These are phyloP conservation scores for Diaporthe sp. DNA, from an alignment of 2,329 filamentous ascomycete species.

Conservation along the genomic window DNA sequence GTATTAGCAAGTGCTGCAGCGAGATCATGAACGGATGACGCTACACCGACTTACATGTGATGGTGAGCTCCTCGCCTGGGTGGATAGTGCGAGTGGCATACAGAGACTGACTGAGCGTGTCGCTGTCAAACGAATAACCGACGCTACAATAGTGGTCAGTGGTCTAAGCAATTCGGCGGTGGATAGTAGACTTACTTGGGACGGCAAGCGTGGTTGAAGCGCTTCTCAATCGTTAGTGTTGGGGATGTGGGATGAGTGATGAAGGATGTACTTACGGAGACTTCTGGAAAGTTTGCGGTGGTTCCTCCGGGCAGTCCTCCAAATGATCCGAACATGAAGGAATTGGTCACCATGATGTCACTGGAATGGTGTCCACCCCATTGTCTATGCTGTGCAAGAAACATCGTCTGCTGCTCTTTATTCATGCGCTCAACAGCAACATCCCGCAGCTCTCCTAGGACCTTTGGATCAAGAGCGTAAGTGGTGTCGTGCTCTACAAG, in stretches of 20 bases:
- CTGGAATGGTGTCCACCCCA: conserved; percentile 19
- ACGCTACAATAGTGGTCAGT: conserved; percentile 4
- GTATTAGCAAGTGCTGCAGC: neutral
- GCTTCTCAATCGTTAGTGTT: conserved; percentile 5
- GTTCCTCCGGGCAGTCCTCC: conserved; percentile 1
- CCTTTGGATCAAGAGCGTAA: neutral
- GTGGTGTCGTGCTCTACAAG: conserved; percentile 1
- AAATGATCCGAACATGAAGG: conserved; percentile 23
- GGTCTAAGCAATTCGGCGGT: neutral
- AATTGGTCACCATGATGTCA: conserved; percentile 17
- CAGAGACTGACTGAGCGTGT: conserved; percentile 19
- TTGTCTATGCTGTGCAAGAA: conserved; percentile 15
- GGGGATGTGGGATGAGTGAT: neutral
- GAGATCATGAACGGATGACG: neutral
- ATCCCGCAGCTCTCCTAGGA: conserved; percentile 9
- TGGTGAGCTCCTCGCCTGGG: conserved; percentile 15
- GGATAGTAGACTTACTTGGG: conserved; percentile 11
- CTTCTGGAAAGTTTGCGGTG: conserved; percentile 11
- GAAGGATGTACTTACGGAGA: conserved; percentile 8
- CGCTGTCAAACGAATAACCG: conserved; percentile 4
- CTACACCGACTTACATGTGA: conserved; percentile 3
- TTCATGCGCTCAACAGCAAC: conserved; percentile 17
- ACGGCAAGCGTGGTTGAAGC: conserved; percentile 18
- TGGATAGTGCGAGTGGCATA: conserved; percentile 8
- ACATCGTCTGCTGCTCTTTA: conserved; percentile 5